Evolutionary conservation across 108 stramenopile species (phyloP).

Genomic region (Tribonema minus): DNA sequence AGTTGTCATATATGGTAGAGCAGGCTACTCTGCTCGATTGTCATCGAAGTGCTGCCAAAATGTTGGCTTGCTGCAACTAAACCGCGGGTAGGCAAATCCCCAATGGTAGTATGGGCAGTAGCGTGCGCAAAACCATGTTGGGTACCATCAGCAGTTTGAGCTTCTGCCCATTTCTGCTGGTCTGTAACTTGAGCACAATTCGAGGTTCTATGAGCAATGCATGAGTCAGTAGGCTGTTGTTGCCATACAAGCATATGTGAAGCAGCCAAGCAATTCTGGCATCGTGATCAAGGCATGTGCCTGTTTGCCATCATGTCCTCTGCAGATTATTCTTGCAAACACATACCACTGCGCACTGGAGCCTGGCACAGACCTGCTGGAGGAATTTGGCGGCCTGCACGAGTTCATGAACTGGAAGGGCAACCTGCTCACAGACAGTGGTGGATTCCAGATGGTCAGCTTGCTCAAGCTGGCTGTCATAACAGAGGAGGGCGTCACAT

Average conservation of each 20-base stretch:
- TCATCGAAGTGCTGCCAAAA: neutral
- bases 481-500: conserved; percentile 91
- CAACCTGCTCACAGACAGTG: conserved; percentile 83
- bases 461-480: conserved; percentile 81
- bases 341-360: conserved; percentile 93
- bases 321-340: conserved; percentile 82
- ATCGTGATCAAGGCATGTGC: too few relatives aligned
- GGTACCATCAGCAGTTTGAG: too few relatives aligned
- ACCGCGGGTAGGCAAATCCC: too few relatives aligned
- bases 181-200: too few relatives aligned
- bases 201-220: neutral
- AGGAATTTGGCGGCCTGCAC: conserved; percentile 74
- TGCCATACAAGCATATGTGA: too few relatives aligned
- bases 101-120: too few relatives aligned
- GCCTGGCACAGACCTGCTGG: conserved; percentile 76
- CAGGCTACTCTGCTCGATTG: neutral
- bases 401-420: conserved; percentile 77
- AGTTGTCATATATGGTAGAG: neutral
- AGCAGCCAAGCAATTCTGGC: too few relatives aligned
- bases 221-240: neutral
- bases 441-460: conserved; percentile 98
- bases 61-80: too few relatives aligned
- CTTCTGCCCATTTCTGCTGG: too few relatives aligned
- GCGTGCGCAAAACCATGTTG: too few relatives aligned
- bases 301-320: neutral